Evolutionary conservation across 2,329 filamentous ascomycete genomes (phyloP).

Genomic region (Teratosphaeria pseudoeucalypti): DNA sequence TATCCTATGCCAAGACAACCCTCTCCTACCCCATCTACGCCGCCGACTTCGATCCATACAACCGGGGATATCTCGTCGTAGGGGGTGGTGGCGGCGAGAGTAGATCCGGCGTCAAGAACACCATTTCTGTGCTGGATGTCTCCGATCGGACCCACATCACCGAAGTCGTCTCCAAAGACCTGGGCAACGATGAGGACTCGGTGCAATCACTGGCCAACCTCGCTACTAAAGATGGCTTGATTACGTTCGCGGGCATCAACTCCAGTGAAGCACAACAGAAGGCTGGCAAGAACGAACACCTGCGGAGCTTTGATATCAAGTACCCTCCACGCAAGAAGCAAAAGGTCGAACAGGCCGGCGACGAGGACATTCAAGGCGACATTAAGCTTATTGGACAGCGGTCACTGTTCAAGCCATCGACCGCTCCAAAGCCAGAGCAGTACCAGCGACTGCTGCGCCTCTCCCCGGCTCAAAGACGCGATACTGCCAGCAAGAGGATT

Average conservation of each 20-base stretch:
- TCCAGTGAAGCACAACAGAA: conserved; percentile 62
- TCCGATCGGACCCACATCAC: conserved; percentile 55
- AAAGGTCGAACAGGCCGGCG: conserved; percentile 24
- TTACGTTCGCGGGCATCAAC: conserved; percentile 68
- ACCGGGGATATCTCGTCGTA: conserved; percentile 66
- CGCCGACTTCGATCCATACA: conserved; percentile 76
- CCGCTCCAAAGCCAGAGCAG: conserved; percentile 41
- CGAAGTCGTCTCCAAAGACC: conserved; percentile 58
- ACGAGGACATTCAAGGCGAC: conserved; percentile 23
- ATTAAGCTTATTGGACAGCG: conserved; percentile 41
- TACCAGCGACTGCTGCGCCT: conserved; percentile 51
- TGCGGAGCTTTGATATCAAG: conserved; percentile 62
- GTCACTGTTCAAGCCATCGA: conserved; percentile 38
- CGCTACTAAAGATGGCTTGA: conserved; percentile 44
- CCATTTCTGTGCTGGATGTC: conserved; percentile 69
- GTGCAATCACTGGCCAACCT: conserved; percentile 72
- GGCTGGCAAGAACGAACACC: conserved; percentile 71
- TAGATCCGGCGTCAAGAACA: conserved; percentile 73
- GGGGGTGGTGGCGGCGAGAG: conserved; percentile 80
- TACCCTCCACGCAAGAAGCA: conserved; percentile 40
- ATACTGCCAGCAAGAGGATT: conserved; percentile 49
- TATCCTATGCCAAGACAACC: conserved; percentile 48
- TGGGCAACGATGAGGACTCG: conserved; percentile 78
- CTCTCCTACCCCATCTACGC: conserved; percentile 78
- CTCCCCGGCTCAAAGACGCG: conserved; percentile 43